Base-by-base conservation (phyloP, 129 eudicot genomes). In the Flaveria trinervia region DNA sequence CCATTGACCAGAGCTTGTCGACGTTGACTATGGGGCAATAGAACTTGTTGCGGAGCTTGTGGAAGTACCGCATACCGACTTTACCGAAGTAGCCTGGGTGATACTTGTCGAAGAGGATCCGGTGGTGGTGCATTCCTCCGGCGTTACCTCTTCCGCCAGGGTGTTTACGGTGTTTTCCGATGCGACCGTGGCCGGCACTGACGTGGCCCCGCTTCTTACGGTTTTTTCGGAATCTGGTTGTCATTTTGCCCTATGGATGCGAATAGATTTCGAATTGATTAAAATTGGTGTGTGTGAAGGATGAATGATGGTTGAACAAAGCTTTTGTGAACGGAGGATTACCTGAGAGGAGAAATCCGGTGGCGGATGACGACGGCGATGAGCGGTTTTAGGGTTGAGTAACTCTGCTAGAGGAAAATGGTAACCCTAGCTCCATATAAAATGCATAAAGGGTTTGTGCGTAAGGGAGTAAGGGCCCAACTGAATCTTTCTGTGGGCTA, bases 51-150 rank as follows among this genome's bases (percentile, higher is more conserved):
- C 92, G 82, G 26, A 88, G 92, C 81, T 22, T 80, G 83, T 91
- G 94, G 73, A 91, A 88, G 88, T 91, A 91, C 39, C 97, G 62
- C 97, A 86, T 91, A 76, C 97, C 97, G 46, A 91, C 97, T 57
- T 91, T 91, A 2, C 97, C 97, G 72, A 91, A 91, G 83, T 88
- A 91, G 2, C 97, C 97, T 7, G 97, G 97, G 80, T 88, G 91
- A 73, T 91, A 91, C 85, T 91, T 91, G 88, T 91, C 97, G 91
- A 91, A 91, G 26, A 91, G 87, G 87, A 91, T 91, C 5, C 96
- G 88, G 85, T 88, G 96, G 85, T 91, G 96, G 83, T 91, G 96
- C 93, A 91, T 84, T 0, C 96, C 93, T 65, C 93, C 91, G 65
- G 96, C 93, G 80, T 88, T 88, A 67, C 94, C 94, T 3, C 94